A percentile compares a stretch with the other conserved stretches of the same genome.
phyloP scores from a whole-genome alignment of 2,329 filamentous ascomycete genomes.

The Verticillium zaregamsianum region DNA sequence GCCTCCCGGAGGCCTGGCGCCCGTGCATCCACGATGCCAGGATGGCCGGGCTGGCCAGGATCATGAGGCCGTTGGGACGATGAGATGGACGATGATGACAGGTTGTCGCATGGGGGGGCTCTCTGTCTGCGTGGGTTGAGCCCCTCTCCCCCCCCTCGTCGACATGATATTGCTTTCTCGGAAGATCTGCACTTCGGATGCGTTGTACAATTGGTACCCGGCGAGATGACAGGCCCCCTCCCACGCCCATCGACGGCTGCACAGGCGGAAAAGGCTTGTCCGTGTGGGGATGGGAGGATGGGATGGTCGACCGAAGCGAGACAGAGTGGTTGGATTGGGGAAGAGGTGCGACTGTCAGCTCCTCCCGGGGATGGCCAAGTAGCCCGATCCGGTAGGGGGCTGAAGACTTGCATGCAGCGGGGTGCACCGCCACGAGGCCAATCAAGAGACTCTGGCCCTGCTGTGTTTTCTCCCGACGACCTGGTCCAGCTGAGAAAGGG shows the following conservation, averaged over 20 bases:
- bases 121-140: background rate
- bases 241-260: background rate
- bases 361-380: slow-evolving; percentile 6
- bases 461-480: slow-evolving; percentile 7
- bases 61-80: background rate
- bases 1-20: background rate
- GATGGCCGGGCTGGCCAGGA: background rate
- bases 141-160: too few relatives aligned
- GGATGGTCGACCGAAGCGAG: background rate
- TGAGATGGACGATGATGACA: background rate
- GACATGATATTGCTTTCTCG: background rate
- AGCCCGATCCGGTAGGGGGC: slow-evolving; percentile 11
- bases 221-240: background rate
- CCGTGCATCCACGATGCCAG: background rate
- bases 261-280: background rate
- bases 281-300: background rate
- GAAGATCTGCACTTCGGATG: background rate
- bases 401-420: slow-evolving; percentile 10
- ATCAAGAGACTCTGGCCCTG: slow-evolving; percentile 5
- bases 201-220: background rate
- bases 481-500: slow-evolving; percentile 3
- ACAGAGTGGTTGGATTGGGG: slow-evolving; percentile 2
- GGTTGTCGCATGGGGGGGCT: background rate
- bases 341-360: slow-evolving; percentile 12
- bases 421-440: slow-evolving; percentile 2